Evolutionary conservation across 108 stramenopile genomes (phyloP), one percentile per base, ranked within the genome.

Genomic region (Nitzschia palea): DNA sequence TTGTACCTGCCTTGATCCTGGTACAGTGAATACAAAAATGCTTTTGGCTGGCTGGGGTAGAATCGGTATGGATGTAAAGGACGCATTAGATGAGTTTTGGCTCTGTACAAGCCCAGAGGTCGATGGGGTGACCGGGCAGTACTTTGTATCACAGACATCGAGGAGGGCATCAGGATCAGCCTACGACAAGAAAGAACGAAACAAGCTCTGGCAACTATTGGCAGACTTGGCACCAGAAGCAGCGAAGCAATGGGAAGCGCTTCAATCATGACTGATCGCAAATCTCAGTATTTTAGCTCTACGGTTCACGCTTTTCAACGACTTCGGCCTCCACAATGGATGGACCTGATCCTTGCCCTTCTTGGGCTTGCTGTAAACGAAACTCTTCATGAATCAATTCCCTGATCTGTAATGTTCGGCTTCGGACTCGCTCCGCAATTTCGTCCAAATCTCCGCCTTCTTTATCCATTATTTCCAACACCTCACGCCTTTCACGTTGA

Each of bases 1-100:
- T n/a, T 81, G 78, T 68, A 70, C 68, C 47, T 63, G 60, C 54
- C 28, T 94, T 56, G 96, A 97, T 74, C 96, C 96, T 1, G 94
- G 96, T 6, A 97, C 94, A 0, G 96, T 97, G 33, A 95, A 97
- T 77, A 97, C 94, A 3, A 95, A 95, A 65, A 97, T 95, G 94
- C 73, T 97, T 0, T 63, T 91, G 47, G 93, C 91, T 2, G 94
- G 94, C 15, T 97, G 96, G 96, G 96, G 96, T 5, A 63, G 81
- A n/a, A 84, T 84, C 56, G 96, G 96, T 44, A 94, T 96, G 33
- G 61, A 65, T 28, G 59, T 67, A 1, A 35, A 61, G 15, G 48
- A 55, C 27, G 73, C 73, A 15, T 51, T 70, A 28, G 76, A 77
- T 43, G 64, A 77, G 60, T 65, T 64, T 15, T 77, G 57, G 62